Evolutionary conservation across 2,329 filamentous ascomycete species (phyloP).

Genomic region (Colletotrichum costaricense): DNA sequence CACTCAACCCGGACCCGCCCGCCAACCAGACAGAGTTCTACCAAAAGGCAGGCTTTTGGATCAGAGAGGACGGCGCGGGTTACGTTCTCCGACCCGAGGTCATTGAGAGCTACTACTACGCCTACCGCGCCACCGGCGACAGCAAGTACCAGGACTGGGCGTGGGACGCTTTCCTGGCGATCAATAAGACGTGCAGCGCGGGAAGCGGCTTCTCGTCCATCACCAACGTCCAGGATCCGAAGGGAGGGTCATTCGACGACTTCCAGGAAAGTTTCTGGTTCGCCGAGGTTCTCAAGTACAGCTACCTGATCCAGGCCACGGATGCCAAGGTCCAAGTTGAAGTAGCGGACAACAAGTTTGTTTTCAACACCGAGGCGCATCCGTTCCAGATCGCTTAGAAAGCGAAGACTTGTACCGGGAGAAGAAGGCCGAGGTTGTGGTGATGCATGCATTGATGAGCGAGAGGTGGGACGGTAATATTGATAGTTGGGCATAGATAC

Average conservation of each 20-base stretch:
- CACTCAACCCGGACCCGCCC: slow-evolving; percentile 56
- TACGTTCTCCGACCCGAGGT: slow-evolving; percentile 86
- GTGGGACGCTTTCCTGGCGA: slow-evolving; percentile 80
- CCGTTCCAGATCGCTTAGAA: slow-evolving; percentile 45
- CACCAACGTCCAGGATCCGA: slow-evolving; percentile 70
- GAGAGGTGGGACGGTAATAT: background rate
- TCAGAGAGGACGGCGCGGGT: slow-evolving; percentile 54
- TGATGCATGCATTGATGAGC: background rate
- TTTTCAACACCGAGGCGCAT: slow-evolving; percentile 63
- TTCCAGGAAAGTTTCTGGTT: slow-evolving; percentile 91
- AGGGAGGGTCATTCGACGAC: slow-evolving; percentile 72
- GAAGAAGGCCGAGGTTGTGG: background rate
- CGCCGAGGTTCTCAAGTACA: slow-evolving; percentile 88
- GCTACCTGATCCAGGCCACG: slow-evolving; percentile 75
- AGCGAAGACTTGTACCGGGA: background rate
- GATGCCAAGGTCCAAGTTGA: slow-evolving; percentile 68
- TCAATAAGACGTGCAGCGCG: slow-evolving; percentile 72
- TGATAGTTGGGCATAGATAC: slow-evolving; percentile 7
- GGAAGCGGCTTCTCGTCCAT: slow-evolving; percentile 77
- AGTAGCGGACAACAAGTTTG: slow-evolving; percentile 57
- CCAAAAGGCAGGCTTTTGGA: slow-evolving; percentile 76
- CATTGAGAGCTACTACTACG: slow-evolving; percentile 88
- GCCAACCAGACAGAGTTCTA: slow-evolving; percentile 69
- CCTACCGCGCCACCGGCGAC: slow-evolving; percentile 82
- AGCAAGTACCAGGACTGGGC: slow-evolving; percentile 84